Conservation (phyloP, 768 basidiomycete genomes). For the Hygrophorus pudorinus region DNA sequence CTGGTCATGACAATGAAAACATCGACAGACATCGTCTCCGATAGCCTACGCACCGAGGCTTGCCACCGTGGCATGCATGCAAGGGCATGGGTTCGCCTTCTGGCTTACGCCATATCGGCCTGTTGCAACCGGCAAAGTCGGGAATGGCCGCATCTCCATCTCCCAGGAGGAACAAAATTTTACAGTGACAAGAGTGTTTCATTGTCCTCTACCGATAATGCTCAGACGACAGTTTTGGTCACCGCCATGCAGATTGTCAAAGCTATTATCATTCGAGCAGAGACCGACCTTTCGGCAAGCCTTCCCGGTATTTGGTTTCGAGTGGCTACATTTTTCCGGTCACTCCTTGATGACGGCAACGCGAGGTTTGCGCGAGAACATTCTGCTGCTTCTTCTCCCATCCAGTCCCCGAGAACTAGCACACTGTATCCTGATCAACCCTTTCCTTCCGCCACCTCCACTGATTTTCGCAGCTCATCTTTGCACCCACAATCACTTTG, state of each 20-base stretch:
- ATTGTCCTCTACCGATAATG: constrained; percentile 10
- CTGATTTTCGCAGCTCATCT: constrained; percentile 8
- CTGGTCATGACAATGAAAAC: constrained; percentile 47
- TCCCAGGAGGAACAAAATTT: constrained; percentile 34
- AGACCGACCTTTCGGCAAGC: constrained; percentile 43
- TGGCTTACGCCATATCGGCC: constrained; percentile 47
- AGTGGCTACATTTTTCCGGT: constrained; percentile 43
- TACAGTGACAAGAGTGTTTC: constrained; percentile 29
- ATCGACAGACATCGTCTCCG: constrained; percentile 29
- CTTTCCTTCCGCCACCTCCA: constrained; percentile 18
- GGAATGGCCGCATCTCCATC: constrained; percentile 11
- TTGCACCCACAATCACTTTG: not conserved
- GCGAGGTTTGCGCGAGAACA: constrained; percentile 46
- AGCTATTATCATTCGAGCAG: constrained; percentile 52
- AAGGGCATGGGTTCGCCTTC: constrained; percentile 51
- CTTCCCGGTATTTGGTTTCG: constrained; percentile 55
- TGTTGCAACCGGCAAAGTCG: constrained; percentile 29
- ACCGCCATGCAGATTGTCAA: constrained; percentile 61
- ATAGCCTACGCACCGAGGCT: constrained; percentile 31
- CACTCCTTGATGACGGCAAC: constrained; percentile 46
- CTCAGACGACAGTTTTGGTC: constrained; percentile 32
- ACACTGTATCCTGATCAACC: constrained; percentile 24
- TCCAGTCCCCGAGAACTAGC: constrained; percentile 39
- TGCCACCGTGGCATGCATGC: constrained; percentile 37
- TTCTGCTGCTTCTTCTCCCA: constrained; percentile 43